Evolutionary conservation across 306 rosid species (phyloP), one percentile per base, ranked within the genome.

Genomic region (Cyclanthera cordifolia): DNA sequence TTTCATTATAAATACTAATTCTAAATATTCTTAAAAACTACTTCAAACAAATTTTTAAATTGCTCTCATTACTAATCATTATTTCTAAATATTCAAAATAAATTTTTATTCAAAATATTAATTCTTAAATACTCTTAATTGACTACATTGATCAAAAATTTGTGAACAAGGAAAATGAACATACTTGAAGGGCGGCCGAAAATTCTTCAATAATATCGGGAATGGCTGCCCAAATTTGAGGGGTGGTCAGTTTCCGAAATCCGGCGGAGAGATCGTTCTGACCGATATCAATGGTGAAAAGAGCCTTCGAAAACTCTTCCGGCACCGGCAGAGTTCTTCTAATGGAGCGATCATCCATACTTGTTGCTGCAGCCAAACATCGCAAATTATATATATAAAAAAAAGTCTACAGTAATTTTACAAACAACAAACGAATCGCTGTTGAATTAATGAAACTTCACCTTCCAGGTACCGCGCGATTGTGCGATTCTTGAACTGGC

Each of bases 251-350:
- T 37, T 68, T 76, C 52, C 78, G 56, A 67, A 85, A 23, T 25
- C 79, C 83, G 19, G 85, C 88, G 17, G 85, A 81, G n/a, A 91
- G 25, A 73, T 88, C 96, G 79, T 91, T 91, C 64, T 91, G 97
- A 11, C 96, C 97, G 48, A 87, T 85, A 57, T 91, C 97, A 11
- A 91, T 53, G 8, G 84, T 85, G 77, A 83, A 88, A 34, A 91
- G 81, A 56, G 96, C 88, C 73, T 80, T 85, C 4, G 84, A 72
- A 75, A 85, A 87, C 4, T 91, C 96, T 78, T 87, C 83, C 12
- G 83, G 82, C 58, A 72, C 71, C 0, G 97, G 95, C 50, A 84
- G 83, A 9, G 72, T 73, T 47, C 4, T 72, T 73, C 16, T 56
- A 8, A 47, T 67, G 7, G 89, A 73, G 19, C n/a, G n/a, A n/a